Conservation (phyloP, 345 rosid species). For the Cardamine chenopodiifolia region DNA sequence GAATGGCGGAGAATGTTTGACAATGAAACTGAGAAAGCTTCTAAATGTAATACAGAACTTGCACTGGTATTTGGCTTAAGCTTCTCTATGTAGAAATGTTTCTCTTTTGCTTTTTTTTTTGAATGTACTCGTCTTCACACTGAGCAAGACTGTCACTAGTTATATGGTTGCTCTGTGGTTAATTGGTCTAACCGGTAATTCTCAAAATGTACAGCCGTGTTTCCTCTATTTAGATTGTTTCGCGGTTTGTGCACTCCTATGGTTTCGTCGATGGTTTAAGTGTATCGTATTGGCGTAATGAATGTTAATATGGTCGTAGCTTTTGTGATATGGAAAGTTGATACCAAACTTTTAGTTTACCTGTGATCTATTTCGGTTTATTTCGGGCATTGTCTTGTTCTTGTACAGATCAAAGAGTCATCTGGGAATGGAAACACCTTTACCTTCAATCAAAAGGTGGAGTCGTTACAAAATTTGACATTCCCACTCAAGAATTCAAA, state of each 20-base stretch:
- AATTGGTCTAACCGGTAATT: neutral
- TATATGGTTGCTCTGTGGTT: neutral
- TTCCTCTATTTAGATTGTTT: neutral
- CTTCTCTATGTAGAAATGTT: constrained; percentile 8
- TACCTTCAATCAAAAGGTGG: constrained; percentile 46
- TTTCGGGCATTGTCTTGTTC: constrained; percentile 11
- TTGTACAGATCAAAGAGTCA: constrained; percentile 57
- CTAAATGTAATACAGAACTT: constrained; percentile 62
- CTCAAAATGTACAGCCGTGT: neutral
- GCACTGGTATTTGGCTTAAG: constrained; percentile 51
- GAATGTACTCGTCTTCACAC: constrained; percentile 5
- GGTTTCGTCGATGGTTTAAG: neutral
- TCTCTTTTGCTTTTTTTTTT: neutral
- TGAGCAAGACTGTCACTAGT: constrained; percentile 11
- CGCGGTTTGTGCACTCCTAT: neutral
- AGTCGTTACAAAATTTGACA: constrained; percentile 62
- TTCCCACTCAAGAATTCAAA: neutral
- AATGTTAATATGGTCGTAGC: neutral
- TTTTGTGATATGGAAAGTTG: neutral
- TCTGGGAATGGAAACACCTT: constrained; percentile 43
- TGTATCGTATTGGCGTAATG: neutral
- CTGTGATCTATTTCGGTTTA: neutral
- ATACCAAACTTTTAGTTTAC: constrained; percentile 1
- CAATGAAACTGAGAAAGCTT: constrained; percentile 60
- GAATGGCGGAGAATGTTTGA: constrained; percentile 90